These are phyloP conservation scores for Capronia coronata DNA, from an alignment of 2,329 filamentous ascomycete genomes.

Conservation along the genomic window DNA sequence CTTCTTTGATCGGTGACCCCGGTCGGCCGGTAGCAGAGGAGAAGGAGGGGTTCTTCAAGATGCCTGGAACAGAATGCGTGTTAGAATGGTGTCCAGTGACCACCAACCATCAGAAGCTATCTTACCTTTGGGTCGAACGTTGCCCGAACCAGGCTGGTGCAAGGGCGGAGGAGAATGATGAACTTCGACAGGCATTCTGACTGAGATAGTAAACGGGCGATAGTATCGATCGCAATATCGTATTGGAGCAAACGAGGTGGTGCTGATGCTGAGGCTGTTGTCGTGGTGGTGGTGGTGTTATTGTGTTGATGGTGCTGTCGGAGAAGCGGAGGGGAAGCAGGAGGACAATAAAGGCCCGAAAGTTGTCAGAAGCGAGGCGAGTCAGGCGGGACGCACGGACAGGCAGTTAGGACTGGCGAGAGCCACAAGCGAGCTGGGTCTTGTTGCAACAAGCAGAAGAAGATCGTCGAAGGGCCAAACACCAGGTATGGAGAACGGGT, in stretches of 20 bases:
- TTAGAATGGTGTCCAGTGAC: not conserved
- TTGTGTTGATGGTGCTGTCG: not conserved
- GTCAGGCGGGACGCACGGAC: not conserved
- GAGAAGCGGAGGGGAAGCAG: not conserved
- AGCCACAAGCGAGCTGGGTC: not conserved
- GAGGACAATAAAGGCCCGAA: not conserved
- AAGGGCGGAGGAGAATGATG: conserved; percentile 22
- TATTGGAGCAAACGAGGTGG: too few relatives aligned
- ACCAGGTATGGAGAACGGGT: not conserved
- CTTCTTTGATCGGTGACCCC: conserved; percentile 30
- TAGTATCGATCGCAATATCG: too few relatives aligned
- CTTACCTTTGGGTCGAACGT: conserved; percentile 39
- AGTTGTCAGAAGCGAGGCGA: not conserved
- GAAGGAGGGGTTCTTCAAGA: conserved; percentile 82
- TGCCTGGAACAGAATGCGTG: conserved; percentile 54
- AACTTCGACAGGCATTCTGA: conserved; percentile 27
- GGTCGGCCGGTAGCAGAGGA: conserved; percentile 34
- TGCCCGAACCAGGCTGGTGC: conserved; percentile 33
- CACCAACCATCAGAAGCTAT: not conserved
- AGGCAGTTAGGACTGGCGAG: not conserved
- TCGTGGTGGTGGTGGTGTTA: not conserved
- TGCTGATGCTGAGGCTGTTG: too few relatives aligned
- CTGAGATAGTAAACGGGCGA: not conserved
- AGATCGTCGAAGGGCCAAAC: not conserved
- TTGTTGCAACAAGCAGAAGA: not conserved